A percentile compares a stretch with the other conserved stretches of the same genome.
These are phyloP conservation scores for Aureobasidium sp. DNA, from an alignment of 2,329 filamentous ascomycete species.

Conservation along the genomic window DNA sequence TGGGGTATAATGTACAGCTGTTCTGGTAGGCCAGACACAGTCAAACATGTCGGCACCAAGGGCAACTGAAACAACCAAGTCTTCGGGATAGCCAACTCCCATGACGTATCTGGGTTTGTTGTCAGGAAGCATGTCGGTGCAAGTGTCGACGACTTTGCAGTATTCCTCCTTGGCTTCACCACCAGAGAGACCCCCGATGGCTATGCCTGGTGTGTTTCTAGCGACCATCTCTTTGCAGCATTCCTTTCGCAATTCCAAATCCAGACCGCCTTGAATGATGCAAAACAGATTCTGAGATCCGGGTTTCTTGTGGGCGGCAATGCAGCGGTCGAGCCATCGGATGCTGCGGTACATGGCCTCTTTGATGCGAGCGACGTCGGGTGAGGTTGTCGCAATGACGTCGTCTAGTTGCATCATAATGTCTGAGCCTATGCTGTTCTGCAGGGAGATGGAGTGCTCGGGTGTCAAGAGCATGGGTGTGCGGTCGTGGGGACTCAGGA, in stretches of 20 bases:
- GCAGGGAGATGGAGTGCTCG: constrained; percentile 90
- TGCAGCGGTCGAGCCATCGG: constrained; percentile 92
- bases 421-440: constrained; percentile 95
- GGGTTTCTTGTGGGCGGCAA: constrained; percentile 78
- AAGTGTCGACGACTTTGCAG: constrained; percentile 76
- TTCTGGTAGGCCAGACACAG: constrained; percentile 96
- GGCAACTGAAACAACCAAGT: constrained; percentile 86
- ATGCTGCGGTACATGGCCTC: constrained; percentile 94
- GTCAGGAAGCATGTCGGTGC: constrained; percentile 76
- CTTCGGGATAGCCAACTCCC: constrained; percentile 95
- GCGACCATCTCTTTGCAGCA: constrained; percentile 85
- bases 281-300: constrained; percentile 89
- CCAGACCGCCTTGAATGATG: constrained; percentile 93
- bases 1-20: constrained; percentile 52
- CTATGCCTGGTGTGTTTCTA: constrained; percentile 88
- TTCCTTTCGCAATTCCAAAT: constrained; percentile 74
- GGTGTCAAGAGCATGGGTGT: constrained; percentile 94
- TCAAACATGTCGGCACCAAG: constrained; percentile 99
- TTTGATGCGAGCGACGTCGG: constrained; percentile 77
- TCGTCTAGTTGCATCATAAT: constrained; percentile 99
- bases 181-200: constrained; percentile 88
- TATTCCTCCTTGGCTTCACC: constrained; percentile 92
- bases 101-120: constrained; percentile 97
- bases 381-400: constrained; percentile 91
- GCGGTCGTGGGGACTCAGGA: constrained; percentile 93